Evolutionary conservation across 441 rosid species (phyloP).

Genomic region (Syzygium malaccense): DNA sequence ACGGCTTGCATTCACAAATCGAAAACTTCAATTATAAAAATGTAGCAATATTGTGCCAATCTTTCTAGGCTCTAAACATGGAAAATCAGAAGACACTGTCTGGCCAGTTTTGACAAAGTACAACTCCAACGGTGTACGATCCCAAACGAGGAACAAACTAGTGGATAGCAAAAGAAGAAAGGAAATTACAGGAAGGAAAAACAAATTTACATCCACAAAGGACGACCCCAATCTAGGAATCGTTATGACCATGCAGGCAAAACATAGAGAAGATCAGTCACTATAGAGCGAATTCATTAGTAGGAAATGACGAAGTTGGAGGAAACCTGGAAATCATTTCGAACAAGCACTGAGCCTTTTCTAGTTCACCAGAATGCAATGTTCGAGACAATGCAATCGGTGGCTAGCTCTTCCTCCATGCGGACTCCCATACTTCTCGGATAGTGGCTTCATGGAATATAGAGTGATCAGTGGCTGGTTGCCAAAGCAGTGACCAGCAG

Average conservation of each 20-base stretch:
- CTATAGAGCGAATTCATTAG: not conserved
- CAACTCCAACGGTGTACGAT: not conserved
- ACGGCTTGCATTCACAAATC: not conserved
- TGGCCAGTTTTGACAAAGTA: not conserved
- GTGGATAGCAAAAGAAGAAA: not conserved
- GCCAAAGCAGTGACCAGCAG: conserved; percentile 89
- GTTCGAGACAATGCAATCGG: not conserved
- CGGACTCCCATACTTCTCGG: not conserved
- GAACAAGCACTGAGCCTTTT: not conserved
- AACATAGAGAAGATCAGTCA: not conserved
- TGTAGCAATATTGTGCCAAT: not conserved
- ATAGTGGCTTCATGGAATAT: not conserved
- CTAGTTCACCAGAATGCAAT: not conserved
- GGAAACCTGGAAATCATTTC: not conserved
- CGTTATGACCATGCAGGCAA: not conserved
- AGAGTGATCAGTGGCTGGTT: conserved; percentile 50
- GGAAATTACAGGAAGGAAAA: not conserved
- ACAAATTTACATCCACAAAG: not conserved
- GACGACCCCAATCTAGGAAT: not conserved
- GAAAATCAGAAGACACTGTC: not conserved
- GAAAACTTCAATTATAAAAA: not conserved
- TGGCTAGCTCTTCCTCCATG: not conserved
- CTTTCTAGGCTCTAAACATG: not conserved
- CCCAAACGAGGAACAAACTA: not conserved
- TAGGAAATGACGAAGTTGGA: not conserved